These are phyloP conservation scores for Pyrus pyrifolia DNA, from an alignment of 306 rosid genomes.

Conservation along the genomic window DNA sequence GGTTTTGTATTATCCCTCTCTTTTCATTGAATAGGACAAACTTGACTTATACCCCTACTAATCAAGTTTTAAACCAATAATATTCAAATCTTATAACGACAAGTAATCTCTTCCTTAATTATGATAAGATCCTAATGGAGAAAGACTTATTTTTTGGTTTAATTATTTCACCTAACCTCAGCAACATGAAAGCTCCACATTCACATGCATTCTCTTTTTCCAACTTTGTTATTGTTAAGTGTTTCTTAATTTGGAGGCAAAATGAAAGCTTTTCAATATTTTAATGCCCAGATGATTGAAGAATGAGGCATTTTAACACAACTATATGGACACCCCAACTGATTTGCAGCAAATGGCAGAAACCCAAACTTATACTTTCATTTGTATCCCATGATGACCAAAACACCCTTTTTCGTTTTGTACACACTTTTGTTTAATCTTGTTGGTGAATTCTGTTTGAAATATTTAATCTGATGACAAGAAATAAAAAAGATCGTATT, in stretches of 20 bases:
- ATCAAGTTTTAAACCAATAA: neutral
- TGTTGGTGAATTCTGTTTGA: too few relatives aligned
- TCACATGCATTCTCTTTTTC: conserved; percentile 19
- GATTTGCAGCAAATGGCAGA: conserved; percentile 29
- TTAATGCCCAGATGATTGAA: conserved; percentile 37
- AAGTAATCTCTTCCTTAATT: conserved; percentile 28
- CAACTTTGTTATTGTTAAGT: neutral
- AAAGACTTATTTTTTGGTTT: conserved; percentile 29
- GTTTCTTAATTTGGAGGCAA: conserved; percentile 60
- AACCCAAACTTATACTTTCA: conserved; percentile 1
- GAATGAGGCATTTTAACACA: conserved; percentile 61
- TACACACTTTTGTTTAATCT: too few relatives aligned
- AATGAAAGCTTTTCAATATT: conserved; percentile 32
- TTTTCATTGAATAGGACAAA: neutral
- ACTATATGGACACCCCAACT: conserved; percentile 59
- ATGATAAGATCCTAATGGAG: conserved; percentile 26
- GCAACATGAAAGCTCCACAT: conserved; percentile 37
- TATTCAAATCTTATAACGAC: conserved; percentile 16
- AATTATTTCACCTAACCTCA: conserved; percentile 33
- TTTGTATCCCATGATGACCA: too few relatives aligned
- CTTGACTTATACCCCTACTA: neutral
- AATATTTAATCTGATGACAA: too few relatives aligned
- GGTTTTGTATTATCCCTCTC: neutral
- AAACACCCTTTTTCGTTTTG: too few relatives aligned
- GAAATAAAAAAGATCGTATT: too few relatives aligned